Conservation (phyloP, 2,329 filamentous ascomycete genomes). For the Gremmenia infestans region DNA sequence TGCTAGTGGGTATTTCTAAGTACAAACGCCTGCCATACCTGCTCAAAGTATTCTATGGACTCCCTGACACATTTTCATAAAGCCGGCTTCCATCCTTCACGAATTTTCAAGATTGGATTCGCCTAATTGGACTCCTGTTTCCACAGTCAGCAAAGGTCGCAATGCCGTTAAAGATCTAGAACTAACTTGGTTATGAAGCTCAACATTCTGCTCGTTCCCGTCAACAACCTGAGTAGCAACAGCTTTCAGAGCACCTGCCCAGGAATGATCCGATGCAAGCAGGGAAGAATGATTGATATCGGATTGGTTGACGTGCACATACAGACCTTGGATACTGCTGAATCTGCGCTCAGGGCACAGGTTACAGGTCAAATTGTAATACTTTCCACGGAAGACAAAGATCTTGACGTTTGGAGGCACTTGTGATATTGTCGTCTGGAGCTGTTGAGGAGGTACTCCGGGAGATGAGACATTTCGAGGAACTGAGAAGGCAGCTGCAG, state of each 20-base stretch:
- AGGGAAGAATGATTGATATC: neutral
- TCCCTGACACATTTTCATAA: too few species aligned
- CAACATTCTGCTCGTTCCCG: neutral
- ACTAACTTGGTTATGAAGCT: neutral
- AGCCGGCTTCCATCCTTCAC: too few species aligned
- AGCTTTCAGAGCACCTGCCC: neutral
- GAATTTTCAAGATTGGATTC: too few species aligned
- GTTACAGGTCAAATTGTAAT: neutral
- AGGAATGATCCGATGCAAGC: neutral
- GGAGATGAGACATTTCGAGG: neutral
- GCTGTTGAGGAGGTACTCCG: neutral
- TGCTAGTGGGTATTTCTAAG: too few species aligned
- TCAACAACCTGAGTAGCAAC: neutral
- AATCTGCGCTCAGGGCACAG: neutral
- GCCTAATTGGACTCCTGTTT: neutral
- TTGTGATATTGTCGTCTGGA: neutral
- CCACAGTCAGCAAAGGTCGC: neutral
- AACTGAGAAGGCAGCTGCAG: neutral
- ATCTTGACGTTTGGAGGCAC: neutral
- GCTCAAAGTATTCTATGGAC: too few species aligned
- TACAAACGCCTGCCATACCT: too few species aligned
- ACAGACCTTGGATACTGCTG: neutral
- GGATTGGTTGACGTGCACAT: neutral
- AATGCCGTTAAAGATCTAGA: neutral
- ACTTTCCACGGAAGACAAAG: neutral